Conservation (phyloP, 805 yeast genomes). For the Candida loeiensis region DNA sequence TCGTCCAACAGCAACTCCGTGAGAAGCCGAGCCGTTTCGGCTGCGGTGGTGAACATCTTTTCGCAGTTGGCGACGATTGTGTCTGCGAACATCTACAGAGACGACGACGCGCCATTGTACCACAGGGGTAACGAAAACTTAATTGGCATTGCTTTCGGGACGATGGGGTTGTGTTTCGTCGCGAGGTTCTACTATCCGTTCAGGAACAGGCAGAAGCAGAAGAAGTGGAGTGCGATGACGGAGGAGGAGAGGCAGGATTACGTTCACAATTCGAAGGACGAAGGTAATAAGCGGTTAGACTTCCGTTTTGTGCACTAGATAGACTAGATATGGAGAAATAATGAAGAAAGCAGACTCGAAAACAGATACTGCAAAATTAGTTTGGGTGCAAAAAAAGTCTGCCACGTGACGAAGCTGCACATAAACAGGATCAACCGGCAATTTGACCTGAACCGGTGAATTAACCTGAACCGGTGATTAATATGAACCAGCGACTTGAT, state of each 20-base stretch:
- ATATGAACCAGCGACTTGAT: too few relatives aligned
- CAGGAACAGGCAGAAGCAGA: conserved; percentile 44
- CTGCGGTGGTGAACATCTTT: conserved; percentile 63
- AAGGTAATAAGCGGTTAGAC: conserved; percentile 59
- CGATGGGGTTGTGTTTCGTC: conserved; percentile 25
- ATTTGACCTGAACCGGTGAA: too few relatives aligned
- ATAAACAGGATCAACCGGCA: too few relatives aligned
- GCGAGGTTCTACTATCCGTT: conserved; percentile 39
- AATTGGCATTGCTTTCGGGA: conserved; percentile 35
- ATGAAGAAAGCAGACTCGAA: not conserved
- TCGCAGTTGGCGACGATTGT: conserved; percentile 59
- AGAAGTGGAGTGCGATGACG: conserved; percentile 50
- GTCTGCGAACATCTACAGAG: conserved; percentile 53
- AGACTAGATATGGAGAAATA: not conserved
- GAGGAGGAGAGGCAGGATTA: conserved; percentile 50
- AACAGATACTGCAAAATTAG: too few relatives aligned
- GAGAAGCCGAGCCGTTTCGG: conserved; percentile 59
- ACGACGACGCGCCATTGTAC: conserved; percentile 58
- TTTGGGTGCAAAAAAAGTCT: too few relatives aligned
- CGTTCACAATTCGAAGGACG: conserved; percentile 42
- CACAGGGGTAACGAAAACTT: conserved; percentile 51
- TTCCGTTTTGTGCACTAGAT: conserved; percentile 30
- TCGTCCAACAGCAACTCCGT: conserved; percentile 62
- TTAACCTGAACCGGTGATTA: too few relatives aligned
- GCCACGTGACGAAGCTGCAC: too few relatives aligned